These are phyloP conservation scores for Nakazawaea sp. DNA, from an alignment of 805 yeast species.

Conservation along the genomic window DNA sequence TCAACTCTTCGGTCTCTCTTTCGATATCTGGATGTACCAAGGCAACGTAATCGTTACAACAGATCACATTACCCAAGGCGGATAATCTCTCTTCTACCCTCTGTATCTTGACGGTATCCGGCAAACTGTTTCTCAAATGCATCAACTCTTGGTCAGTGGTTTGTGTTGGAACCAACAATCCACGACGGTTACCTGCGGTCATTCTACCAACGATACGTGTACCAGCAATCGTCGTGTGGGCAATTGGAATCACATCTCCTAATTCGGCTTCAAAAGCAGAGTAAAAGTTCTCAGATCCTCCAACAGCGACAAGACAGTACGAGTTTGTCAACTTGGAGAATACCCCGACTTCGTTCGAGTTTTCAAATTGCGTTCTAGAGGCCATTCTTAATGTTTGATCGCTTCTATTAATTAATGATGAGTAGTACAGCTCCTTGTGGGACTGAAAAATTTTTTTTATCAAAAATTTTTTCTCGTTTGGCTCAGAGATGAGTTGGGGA, in stretches of 20 bases:
- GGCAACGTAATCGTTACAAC: constrained; percentile 98
- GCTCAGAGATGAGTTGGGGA: too few species aligned
- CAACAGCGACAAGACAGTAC: constrained; percentile 92
- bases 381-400: too few species aligned
- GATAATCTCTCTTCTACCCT: constrained; percentile 96
- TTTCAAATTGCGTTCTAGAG: constrained; percentile 44
- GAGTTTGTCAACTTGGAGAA: constrained; percentile 93
- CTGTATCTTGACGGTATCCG: constrained; percentile 92
- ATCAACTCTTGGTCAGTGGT: constrained; percentile 97
- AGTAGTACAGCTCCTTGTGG: too few species aligned
- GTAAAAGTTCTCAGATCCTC: constrained; percentile 80
- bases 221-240: constrained; percentile 97
- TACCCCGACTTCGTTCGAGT: constrained; percentile 88
- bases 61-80: constrained; percentile 95
- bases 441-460: too few species aligned
- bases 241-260: constrained; percentile 94
- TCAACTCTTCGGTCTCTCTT: constrained; percentile 97
- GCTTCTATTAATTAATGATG: too few species aligned
- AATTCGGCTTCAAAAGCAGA: constrained; percentile 97
- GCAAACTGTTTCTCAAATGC: constrained; percentile 94
- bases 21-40: constrained; percentile 98
- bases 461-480: too few species aligned
- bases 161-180: constrained; percentile 92
- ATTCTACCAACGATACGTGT: constrained; percentile 96
- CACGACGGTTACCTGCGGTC: constrained; percentile 98